Conservation (phyloP, 345 rosid genomes). For the Moricandia moricandioides region DNA sequence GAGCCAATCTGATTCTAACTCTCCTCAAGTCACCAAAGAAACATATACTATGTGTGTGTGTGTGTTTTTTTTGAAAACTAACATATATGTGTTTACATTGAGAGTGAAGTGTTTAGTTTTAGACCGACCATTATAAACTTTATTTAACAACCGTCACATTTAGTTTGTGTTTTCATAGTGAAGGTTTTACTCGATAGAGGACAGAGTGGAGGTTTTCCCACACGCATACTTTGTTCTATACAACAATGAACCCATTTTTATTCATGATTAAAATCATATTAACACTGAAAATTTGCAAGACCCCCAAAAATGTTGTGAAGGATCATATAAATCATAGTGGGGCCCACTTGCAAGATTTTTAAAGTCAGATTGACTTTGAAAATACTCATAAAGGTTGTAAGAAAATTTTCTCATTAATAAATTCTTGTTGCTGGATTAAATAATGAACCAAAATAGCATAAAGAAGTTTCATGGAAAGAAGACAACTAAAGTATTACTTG, state of each 20-base stretch:
- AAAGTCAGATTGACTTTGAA: conserved; percentile 4
- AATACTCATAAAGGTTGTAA: neutral
- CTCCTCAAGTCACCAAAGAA: neutral
- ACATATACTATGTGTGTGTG: too few relatives aligned
- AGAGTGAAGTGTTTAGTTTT: neutral
- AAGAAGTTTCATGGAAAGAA: neutral
- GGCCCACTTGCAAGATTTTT: neutral
- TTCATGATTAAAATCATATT: neutral
- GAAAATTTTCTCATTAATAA: neutral
- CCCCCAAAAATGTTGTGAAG: neutral
- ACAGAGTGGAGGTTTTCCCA: neutral
- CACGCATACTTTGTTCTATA: neutral
- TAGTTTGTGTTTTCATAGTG: neutral
- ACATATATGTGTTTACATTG: neutral
- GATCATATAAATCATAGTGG: neutral
- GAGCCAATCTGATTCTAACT: neutral
- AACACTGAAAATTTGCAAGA: neutral
- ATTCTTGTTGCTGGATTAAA: neutral
- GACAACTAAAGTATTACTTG: neutral
- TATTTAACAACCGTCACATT: neutral
- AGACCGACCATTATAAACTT: neutral
- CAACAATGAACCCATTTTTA: neutral
- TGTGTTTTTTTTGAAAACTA: too few relatives aligned
- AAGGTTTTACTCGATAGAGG: neutral
- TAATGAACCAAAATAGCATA: neutral